These are phyloP conservation scores for Poterioochromonas sp. DNA, from an alignment of 352 stramenopile genomes.

Conservation along the genomic window DNA sequence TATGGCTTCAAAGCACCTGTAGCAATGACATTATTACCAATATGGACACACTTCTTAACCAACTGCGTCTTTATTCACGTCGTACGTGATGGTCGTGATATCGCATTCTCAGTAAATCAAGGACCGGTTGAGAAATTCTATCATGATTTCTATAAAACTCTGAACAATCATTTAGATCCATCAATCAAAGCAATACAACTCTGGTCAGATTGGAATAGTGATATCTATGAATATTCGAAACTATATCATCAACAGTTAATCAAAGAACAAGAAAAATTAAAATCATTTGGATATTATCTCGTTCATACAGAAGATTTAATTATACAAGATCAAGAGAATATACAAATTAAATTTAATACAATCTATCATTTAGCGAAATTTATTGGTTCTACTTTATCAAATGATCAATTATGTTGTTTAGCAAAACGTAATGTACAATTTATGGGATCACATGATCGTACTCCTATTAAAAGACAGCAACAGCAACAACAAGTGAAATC, in stretches of 20 bases:
- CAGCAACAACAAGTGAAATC: not conserved
- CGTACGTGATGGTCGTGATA: constrained; percentile 51
- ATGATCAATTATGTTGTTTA: constrained; percentile 33
- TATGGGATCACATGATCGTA: constrained; percentile 37
- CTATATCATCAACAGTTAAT: not conserved
- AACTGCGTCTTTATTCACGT: constrained; percentile 52
- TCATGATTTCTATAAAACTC: constrained; percentile 35
- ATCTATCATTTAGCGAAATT: constrained; percentile 43
- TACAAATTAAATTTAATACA: constrained; percentile 34
- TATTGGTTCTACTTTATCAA: constrained; percentile 38
- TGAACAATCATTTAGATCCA: constrained; percentile 6
- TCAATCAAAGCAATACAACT: constrained; percentile 43
- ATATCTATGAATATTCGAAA: constrained; percentile 36
- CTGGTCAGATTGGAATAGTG: constrained; percentile 51
- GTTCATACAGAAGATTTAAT: constrained; percentile 47
- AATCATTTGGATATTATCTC: constrained; percentile 41
- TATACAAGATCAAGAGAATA: constrained; percentile 30
- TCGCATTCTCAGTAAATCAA: constrained; percentile 51
- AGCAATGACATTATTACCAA: constrained; percentile 53
- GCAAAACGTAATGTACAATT: constrained; percentile 18
- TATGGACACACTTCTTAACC: constrained; percentile 40
- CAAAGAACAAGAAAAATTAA: not conserved
- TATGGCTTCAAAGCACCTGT: constrained; percentile 58
- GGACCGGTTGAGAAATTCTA: constrained; percentile 52
- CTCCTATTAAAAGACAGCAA: not conserved